Base-by-base conservation (phyloP, 306 rosid genomes). In the Corylus americana region DNA sequence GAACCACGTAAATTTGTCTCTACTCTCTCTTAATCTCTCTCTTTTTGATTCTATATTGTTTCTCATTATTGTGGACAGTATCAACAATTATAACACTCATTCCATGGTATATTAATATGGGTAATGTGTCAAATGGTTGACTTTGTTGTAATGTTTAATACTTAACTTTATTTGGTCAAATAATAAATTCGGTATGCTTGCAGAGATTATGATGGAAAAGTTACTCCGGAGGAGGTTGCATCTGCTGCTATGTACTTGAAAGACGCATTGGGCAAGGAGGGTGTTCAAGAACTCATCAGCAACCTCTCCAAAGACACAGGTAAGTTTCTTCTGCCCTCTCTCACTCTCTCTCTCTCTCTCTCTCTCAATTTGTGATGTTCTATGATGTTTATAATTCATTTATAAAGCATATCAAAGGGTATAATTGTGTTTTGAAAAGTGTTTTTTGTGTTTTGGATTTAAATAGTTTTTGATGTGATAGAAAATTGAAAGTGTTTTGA, bases 161-260 rank as follows among this genome's bases (percentile, higher is more conserved):
- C 25, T 16, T 14, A 16, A 55, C 35, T 55, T 13, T 51, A 55
- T 9, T 4, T 49, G 3, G 2, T 18, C 44, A 42, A 17, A 42
- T n/a, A 8, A 68, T 1, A 8, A 44, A 35, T 68, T 51, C 27
- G n/a, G 51, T 11, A 55, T 79, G 74, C 44, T 51, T 86, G 84
- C 91, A 94, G 97, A 86, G 97, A 94, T 91, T 91, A 83, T 75
- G 98, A 92, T 76, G 98, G 98, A 45, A 94, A 94, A 88, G 98
- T 94, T 55, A 91, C 97, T 81, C 89, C 98, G 13, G 98, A 92
- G 85, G 98, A 94, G 91, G 98, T 94, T 67, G 98, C 98, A 39
- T 82, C 91, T 62, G 98, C 98, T 66, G 97, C 97, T 49, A 90
- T 88, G 74, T 92, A 94, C 88, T 84, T 94, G 57, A 94, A 94